Evolutionary conservation across 345 rosid genomes (phyloP).

Genomic region (Rhodomyrtus tomentosa): DNA sequence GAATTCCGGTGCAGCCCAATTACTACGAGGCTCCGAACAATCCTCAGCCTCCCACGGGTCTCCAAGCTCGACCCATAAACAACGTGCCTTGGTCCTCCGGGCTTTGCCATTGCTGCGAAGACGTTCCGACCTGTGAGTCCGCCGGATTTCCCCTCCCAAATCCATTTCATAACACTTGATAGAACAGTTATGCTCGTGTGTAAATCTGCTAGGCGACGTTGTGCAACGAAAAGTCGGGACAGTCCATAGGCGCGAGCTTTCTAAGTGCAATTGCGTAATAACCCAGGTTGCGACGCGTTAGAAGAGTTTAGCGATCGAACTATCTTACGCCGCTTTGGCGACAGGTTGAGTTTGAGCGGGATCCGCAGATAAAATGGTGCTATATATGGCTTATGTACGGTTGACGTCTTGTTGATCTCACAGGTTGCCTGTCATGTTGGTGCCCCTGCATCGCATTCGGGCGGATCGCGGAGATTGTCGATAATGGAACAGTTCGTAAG

Average conservation of each 20-base stretch:
- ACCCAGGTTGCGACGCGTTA: neutral
- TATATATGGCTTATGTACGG: neutral
- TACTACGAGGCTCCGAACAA: neutral
- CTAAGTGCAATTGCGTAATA: neutral
- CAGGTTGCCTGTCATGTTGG: neutral
- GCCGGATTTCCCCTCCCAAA: neutral
- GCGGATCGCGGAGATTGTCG: neutral
- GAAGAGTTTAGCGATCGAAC: neutral
- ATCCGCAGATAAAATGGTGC: neutral
- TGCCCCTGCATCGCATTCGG: neutral
- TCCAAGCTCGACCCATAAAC: neutral
- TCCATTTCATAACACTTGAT: neutral
- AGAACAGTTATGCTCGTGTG: neutral
- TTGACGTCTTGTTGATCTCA: neutral
- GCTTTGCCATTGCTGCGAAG: neutral
- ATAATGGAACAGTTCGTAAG: neutral
- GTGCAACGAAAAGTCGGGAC: neutral
- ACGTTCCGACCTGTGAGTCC: neutral
- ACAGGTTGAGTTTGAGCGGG: neutral
- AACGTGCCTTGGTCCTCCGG: neutral
- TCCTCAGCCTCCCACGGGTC: neutral
- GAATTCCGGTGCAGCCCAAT: neutral
- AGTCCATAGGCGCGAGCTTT: neutral
- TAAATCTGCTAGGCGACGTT: neutral
- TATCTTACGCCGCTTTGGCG: neutral